Evolutionary conservation across 108 stramenopile species (phyloP).

Genomic region (Asterionellopsis glacialis): DNA sequence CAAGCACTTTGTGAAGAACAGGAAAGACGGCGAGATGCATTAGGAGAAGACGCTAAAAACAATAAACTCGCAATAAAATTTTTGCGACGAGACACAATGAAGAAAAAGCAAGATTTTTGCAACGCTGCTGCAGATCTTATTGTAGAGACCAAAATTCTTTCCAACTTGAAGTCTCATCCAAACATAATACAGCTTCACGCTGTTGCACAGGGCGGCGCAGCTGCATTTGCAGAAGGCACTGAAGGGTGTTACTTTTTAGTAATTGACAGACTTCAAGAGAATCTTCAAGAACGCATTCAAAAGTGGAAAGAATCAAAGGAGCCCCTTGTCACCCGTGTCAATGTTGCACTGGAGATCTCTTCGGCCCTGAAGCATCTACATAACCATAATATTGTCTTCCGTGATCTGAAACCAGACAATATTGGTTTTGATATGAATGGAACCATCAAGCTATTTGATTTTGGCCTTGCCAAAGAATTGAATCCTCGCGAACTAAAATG

Average conservation of each 20-base stretch:
- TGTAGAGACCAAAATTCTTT: constrained; percentile 71
- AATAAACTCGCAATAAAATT: constrained; percentile 45
- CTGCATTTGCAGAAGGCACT: constrained; percentile 31
- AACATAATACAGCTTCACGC: constrained; percentile 57
- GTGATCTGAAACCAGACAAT: constrained; percentile 41
- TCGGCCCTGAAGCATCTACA: constrained; percentile 30
- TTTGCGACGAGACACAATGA: constrained; percentile 47
- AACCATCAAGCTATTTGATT: constrained; percentile 9
- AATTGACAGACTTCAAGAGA: constrained; percentile 64
- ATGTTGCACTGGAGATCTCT: constrained; percentile 23
- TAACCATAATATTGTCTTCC: constrained; percentile 23
- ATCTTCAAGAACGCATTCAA: constrained; percentile 58
- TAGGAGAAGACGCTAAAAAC: background rate
- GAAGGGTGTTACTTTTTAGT: constrained; percentile 64
- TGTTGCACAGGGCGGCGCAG: constrained; percentile 57
- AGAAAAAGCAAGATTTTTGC: constrained; percentile 53
- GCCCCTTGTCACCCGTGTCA: background rate
- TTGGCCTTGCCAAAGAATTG: constrained; percentile 7
- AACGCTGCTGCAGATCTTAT: constrained; percentile 70
- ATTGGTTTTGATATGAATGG: constrained; percentile 31
- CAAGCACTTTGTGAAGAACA: background rate
- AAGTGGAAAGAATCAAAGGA: constrained; percentile 44
- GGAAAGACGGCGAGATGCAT: background rate
- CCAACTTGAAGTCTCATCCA: constrained; percentile 47
- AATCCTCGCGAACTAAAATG: constrained; percentile 5